Evolutionary conservation across 257 asterid genomes (phyloP).

Genomic region (Agastache rugosa): DNA sequence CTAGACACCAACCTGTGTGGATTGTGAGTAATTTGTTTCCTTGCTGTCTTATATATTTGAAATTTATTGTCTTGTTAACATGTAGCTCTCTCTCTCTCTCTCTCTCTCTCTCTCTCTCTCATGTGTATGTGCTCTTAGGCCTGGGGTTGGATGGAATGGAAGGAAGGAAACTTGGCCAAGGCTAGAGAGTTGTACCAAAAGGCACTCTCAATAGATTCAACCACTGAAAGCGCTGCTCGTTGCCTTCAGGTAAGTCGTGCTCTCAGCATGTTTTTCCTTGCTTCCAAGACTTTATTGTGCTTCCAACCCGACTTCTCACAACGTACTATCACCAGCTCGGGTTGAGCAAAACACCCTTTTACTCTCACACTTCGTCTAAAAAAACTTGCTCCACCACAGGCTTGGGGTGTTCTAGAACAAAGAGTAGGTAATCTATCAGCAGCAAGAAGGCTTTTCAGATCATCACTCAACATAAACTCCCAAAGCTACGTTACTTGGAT

Average conservation of each 20-base stretch:
- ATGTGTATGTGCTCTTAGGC: constrained; percentile 51
- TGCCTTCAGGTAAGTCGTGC: constrained; percentile 78
- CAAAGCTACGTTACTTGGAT: constrained; percentile 98
- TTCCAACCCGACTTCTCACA: not conserved
- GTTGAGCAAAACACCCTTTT: constrained; percentile 14
- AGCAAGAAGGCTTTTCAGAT: constrained; percentile 84
- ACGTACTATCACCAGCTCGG: not conserved
- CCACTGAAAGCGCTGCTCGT: constrained; percentile 85
- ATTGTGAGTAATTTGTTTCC: constrained; percentile 56
- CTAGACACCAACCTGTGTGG: constrained; percentile 97
- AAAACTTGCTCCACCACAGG: constrained; percentile 46
- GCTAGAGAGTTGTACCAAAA: constrained; percentile 85
- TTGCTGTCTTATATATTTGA: not conserved
- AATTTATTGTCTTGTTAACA: not conserved
- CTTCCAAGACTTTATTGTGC: constrained; percentile 1
- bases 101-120: not conserved
- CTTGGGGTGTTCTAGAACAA: constrained; percentile 98
- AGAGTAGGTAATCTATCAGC: constrained; percentile 86
- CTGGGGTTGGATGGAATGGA: constrained; percentile 99
- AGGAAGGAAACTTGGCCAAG: constrained; percentile 84
- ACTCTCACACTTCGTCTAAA: not conserved
- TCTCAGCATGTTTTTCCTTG: not conserved
- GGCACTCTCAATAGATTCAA: constrained; percentile 73
- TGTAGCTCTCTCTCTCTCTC: not conserved
- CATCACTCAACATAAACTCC: constrained; percentile 87